Conservation (phyloP, 2,329 filamentous ascomycete genomes). For the Metarhizium anisopliae region DNA sequence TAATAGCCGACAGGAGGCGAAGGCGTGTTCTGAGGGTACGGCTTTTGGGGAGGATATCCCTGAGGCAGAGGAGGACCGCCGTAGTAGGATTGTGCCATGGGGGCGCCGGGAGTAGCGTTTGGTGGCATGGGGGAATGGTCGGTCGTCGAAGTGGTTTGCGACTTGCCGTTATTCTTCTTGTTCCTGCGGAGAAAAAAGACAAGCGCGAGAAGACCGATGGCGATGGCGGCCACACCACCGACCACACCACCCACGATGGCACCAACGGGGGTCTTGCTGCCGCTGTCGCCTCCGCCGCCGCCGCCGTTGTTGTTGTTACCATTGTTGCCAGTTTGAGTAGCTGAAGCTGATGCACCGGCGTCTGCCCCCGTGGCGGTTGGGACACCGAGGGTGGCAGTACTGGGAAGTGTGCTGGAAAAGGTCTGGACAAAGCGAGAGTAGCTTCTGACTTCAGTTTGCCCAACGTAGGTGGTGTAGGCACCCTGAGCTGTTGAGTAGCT, state of each 20-base stretch:
- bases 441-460: conserved; percentile 18
- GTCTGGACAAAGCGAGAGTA: background rate
- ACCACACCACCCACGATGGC: conserved; percentile 30
- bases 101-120: conserved; percentile 1
- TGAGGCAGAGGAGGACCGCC: conserved; percentile 5
- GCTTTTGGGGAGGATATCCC: conserved; percentile 13
- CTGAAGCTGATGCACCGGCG: background rate
- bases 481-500: conserved; percentile 23
- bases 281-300: background rate
- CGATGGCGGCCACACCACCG: conserved; percentile 26
- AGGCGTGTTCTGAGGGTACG: conserved; percentile 10
- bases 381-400: background rate
- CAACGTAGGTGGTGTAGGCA: conserved; percentile 31
- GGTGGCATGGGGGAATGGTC: conserved; percentile 3
- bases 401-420: background rate
- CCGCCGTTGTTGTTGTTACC: conserved; percentile 1
- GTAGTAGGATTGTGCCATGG: conserved; percentile 13
- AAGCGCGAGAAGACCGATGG: conserved; percentile 17
- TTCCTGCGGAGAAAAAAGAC: conserved; percentile 23
- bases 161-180: conserved; percentile 11
- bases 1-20: conserved; percentile 10
- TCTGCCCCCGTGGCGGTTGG: background rate
- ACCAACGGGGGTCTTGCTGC: conserved; percentile 18
- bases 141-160: conserved; percentile 1
- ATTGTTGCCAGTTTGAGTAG: background rate